Conservation (phyloP, 2,329 filamentous ascomycete species). For the Colletotrichum sp. region DNA sequence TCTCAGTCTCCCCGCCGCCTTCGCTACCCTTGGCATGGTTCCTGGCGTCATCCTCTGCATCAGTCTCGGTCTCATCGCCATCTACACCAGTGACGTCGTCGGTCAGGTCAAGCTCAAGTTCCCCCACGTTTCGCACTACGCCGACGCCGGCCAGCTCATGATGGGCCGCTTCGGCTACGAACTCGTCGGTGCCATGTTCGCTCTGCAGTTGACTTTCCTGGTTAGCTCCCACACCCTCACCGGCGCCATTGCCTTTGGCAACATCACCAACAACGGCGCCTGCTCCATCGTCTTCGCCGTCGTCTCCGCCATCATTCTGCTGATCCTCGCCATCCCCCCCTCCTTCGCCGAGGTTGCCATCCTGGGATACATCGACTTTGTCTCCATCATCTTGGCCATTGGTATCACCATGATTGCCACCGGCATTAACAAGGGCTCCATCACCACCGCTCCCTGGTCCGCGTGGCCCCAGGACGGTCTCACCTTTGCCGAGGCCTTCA, state of each 20-base stretch:
- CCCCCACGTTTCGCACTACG: constrained; percentile 68
- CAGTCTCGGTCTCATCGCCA: constrained; percentile 39
- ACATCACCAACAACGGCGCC: constrained; percentile 59
- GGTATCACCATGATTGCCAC: constrained; percentile 71
- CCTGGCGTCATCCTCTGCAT: constrained; percentile 40
- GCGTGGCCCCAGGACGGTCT: constrained; percentile 50
- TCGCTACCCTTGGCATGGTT: constrained; percentile 59
- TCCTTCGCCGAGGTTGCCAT: constrained; percentile 54
- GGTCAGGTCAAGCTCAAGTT: constrained; percentile 51
- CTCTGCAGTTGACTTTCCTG: constrained; percentile 70
- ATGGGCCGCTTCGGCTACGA: constrained; percentile 65
- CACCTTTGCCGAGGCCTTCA: constrained; percentile 59
- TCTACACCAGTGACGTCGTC: constrained; percentile 45
- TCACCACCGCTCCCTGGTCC: constrained; percentile 40
- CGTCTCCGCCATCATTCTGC: constrained; percentile 50
- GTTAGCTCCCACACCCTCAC: constrained; percentile 75
- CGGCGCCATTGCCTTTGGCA: constrained; percentile 72
- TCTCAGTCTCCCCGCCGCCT: constrained; percentile 55
- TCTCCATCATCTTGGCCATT: constrained; percentile 67
- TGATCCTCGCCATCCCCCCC: constrained; percentile 50
- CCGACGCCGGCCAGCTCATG: constrained; percentile 69
- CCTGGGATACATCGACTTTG: constrained; percentile 60
- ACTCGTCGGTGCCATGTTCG: constrained; percentile 64
- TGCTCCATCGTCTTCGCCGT: constrained; percentile 52
- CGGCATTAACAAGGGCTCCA: constrained; percentile 46